A percentile compares a stretch with the other conserved stretches of the same genome.
These are phyloP conservation scores for Cyclanthera cordifolia DNA, from an alignment of 306 rosid species.

Conservation along the genomic window DNA sequence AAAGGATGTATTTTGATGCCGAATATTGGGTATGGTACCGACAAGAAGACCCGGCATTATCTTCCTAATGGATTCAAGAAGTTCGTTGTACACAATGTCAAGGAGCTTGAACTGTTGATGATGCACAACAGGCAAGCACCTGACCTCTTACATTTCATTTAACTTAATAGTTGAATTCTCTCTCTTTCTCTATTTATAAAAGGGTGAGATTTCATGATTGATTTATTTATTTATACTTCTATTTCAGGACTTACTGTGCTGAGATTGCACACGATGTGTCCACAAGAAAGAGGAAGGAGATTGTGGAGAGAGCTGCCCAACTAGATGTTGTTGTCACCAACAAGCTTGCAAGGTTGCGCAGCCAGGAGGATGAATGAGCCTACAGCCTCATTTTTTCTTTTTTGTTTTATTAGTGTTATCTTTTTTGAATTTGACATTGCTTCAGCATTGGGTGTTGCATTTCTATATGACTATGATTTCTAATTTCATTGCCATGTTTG, in stretches of 20 bases:
- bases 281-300: slow-evolving; percentile 66
- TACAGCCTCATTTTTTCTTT: neutral
- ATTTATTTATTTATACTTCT: neutral
- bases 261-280: slow-evolving; percentile 78
- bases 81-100: slow-evolving; percentile 58
- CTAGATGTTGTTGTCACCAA: slow-evolving; percentile 83
- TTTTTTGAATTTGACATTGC: neutral
- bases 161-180: neutral
- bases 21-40: slow-evolving; percentile 70
- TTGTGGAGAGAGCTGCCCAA: slow-evolving; percentile 74
- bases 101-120: slow-evolving; percentile 55
- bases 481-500: too few species aligned
- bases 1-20: slow-evolving; percentile 74
- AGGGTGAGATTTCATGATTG: neutral
- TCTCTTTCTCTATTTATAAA: neutral
- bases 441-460: too few species aligned
- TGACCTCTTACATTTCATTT: neutral
- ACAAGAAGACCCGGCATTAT: slow-evolving; percentile 71
- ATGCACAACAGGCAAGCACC: slow-evolving; percentile 62
- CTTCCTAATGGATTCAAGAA: slow-evolving; percentile 82
- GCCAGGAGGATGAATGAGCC: slow-evolving; percentile 76
- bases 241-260: slow-evolving; percentile 62
- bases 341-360: slow-evolving; percentile 73
- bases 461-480: too few species aligned
- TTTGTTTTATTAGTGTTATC: slow-evolving; percentile 14